A percentile compares a stretch with the other conserved stretches of the same genome.
phyloP scores from a whole-genome alignment of 768 basidiomycete genomes.

The Termitomyces titanicus region DNA sequence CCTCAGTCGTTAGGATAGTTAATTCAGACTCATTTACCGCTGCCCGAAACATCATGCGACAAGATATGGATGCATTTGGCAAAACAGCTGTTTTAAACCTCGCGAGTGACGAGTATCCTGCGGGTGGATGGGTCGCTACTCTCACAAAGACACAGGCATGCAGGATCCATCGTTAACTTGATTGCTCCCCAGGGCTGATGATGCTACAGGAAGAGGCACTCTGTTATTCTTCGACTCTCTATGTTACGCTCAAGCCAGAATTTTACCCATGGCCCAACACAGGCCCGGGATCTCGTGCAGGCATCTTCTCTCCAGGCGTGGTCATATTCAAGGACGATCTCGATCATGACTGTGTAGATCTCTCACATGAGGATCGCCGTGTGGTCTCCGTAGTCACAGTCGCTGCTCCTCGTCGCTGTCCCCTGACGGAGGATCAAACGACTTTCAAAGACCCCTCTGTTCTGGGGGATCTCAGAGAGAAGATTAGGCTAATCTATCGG shows the following conservation, averaged over 20 bases:
- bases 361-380: constrained; percentile 25
- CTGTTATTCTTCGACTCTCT: constrained; percentile 46
- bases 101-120: constrained; percentile 31
- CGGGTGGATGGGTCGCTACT: constrained; percentile 28
- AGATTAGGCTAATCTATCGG: constrained; percentile 39
- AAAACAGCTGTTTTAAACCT: constrained; percentile 36
- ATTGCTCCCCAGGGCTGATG: neutral
- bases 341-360: constrained; percentile 35
- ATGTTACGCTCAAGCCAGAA: constrained; percentile 32
- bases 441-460: constrained; percentile 21
- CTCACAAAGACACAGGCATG: constrained; percentile 29
- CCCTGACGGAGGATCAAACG: constrained; percentile 23
- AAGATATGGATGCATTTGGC: constrained; percentile 19
- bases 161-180: neutral
- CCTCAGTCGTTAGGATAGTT: constrained; percentile 22
- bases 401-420: constrained; percentile 34
- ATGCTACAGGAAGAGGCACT: constrained; percentile 39
- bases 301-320: constrained; percentile 40
- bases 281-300: constrained; percentile 35
- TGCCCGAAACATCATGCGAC: constrained; percentile 28
- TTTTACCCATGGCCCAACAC: constrained; percentile 48
- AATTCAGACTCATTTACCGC: constrained; percentile 35
- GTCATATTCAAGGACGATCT: constrained; percentile 46
- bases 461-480: constrained; percentile 35
- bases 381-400: constrained; percentile 44